Percentiles rank a stretch among this genome's conserved stretches.
These are phyloP conservation scores for Hanseniaspora meyeri DNA, from an alignment of 805 yeast genomes.

Conservation along the genomic window DNA sequence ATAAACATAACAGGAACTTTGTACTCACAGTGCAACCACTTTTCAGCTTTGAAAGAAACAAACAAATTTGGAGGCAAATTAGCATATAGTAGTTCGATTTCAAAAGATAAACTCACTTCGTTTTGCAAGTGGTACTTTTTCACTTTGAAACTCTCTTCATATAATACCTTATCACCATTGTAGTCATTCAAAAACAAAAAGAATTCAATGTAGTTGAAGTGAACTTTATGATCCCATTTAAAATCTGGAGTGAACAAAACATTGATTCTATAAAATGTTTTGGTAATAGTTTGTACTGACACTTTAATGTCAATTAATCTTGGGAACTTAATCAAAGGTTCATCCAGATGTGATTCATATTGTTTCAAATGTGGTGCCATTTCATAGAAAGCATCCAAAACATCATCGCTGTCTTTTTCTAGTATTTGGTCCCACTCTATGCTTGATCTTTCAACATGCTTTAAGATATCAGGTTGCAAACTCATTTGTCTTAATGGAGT, in stretches of 20 bases:
- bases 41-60: conserved; percentile 60
- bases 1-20: conserved; percentile 46
- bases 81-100: conserved; percentile 31
- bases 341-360: conserved; percentile 30
- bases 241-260: conserved; percentile 60
- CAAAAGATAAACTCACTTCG: conserved; percentile 50
- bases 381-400: background rate
- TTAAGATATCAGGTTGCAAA: conserved; percentile 61
- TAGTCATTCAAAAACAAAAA: conserved; percentile 67
- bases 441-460: conserved; percentile 64
- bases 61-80: conserved; percentile 58
- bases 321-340: conserved; percentile 63
- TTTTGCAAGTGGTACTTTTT: conserved; percentile 37
- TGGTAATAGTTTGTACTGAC: conserved; percentile 64
- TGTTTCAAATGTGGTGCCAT: conserved; percentile 1
- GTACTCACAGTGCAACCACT: conserved; percentile 69
- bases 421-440: conserved; percentile 51
- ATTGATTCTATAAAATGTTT: conserved; percentile 51
- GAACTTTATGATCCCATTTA: conserved; percentile 60
- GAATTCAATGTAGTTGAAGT: conserved; percentile 56
- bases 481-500: conserved; percentile 80
- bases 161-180: conserved; percentile 66
- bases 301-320: conserved; percentile 41
- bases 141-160: conserved; percentile 42
- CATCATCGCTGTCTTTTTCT: background rate